Evolutionary conservation across 2,329 filamentous ascomycete genomes (phyloP).

Genomic region (Colletotrichum lindemuthianum): DNA sequence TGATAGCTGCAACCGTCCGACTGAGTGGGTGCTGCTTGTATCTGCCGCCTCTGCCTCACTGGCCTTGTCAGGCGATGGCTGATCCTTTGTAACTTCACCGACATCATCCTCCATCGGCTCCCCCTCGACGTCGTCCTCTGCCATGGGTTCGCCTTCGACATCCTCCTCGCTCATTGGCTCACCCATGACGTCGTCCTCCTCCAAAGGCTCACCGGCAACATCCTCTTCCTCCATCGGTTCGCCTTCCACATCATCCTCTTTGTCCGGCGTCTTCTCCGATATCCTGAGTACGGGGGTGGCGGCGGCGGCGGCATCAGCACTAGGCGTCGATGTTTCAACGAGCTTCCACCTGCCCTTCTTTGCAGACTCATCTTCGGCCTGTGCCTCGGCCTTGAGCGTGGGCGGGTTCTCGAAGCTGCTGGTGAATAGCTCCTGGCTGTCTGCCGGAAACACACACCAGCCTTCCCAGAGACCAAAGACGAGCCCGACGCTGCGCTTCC

Average conservation of each 20-base stretch:
- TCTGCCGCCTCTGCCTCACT: conserved; percentile 28
- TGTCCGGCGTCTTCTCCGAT: conserved; percentile 20
- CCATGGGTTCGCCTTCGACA: conserved; percentile 49
- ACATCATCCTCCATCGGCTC: conserved; percentile 56
- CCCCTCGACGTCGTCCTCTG: conserved; percentile 61
- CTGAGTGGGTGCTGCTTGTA: conserved; percentile 26
- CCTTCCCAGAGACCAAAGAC: conserved; percentile 78
- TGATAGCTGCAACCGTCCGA: conserved; percentile 39
- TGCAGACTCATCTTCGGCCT: conserved; percentile 43
- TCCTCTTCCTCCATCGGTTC: conserved; percentile 57
- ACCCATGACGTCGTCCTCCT: conserved; percentile 54
- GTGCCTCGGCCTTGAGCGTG: conserved; percentile 43
- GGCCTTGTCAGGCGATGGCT: conserved; percentile 27
- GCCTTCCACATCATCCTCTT: conserved; percentile 52
- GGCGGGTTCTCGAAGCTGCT: conserved; percentile 78
- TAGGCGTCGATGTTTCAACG: conserved; percentile 51
- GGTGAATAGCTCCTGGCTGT: conserved; percentile 77
- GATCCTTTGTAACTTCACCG: conserved; percentile 6
- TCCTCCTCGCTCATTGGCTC: conserved; percentile 55
- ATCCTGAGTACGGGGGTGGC: conserved; percentile 21
- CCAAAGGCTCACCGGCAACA: conserved; percentile 55
- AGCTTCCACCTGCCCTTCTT: conserved; percentile 62
- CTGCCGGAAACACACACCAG: conserved; percentile 78
- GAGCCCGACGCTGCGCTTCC: conserved; percentile 78
- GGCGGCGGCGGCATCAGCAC: conserved; percentile 23